Base-by-base conservation (phyloP, 2,329 filamentous ascomycete species). In the Fusarium sarcochroum region DNA sequence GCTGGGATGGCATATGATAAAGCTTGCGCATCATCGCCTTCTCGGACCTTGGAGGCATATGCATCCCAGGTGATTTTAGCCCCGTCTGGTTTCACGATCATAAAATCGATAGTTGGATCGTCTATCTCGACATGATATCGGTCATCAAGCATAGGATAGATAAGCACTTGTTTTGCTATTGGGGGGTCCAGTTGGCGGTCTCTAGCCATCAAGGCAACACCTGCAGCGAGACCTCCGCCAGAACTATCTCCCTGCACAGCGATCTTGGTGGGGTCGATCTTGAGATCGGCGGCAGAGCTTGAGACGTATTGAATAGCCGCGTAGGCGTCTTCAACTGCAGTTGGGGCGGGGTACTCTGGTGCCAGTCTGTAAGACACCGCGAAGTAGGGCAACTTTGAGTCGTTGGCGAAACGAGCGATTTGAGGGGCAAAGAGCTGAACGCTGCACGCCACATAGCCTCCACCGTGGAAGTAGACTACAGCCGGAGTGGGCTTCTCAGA, bases 11-110 rank as follows among this genome's bases (percentile, higher is more conserved):
- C 65, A 23, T 76, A 74, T 8, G 57, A 48, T 4, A 62, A 42
- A 7, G 65, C 41, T 15, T 68, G 58, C 0, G 45, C 50, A 17
- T 69, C 61, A 25, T 7, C 9, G 1, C 18, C 14, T 27, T 58
- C 32, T 60, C 58, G 25, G 66, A 49, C 34, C 5, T 40, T 30
- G 7, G 32, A 46, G 2, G 46, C 41, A 13, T 66, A 69, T 0
- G 68, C 73, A 14, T 60, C 54, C 77, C 75, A 78, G 7, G 63
- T 66, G 5, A 73, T 30, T 4, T 63, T 53, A 13, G 68, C 75
- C 11, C 69, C 63, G 15, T 51, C 50, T 1, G 64, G 52, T 4
- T 67, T 68, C 72, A 70, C 73, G 8, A 32, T 42, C 46, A 73
- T 53, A 4, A 73, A 42, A 1, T 65, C 57, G 0, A 63, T 23